Evolutionary conservation across 1,284 basidiomycete species (phyloP).

Genomic region (Anthracocystis panici-leucophaei): DNA sequence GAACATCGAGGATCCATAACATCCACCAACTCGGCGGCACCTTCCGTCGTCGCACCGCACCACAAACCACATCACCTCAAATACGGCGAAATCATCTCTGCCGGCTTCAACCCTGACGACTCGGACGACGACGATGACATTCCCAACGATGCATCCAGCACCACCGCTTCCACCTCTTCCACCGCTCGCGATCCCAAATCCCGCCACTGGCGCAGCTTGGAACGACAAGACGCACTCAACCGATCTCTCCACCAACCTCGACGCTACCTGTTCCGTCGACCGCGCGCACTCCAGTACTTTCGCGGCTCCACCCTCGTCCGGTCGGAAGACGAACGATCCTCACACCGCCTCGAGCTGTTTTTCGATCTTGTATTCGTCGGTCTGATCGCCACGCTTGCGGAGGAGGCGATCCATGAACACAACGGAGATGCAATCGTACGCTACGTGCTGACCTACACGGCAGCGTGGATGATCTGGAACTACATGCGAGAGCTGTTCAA

Average conservation of each 20-base stretch:
- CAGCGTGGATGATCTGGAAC: constrained; percentile 60
- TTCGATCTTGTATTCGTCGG: constrained; percentile 64
- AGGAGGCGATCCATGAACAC: constrained; percentile 55
- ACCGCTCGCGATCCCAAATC: constrained; percentile 40
- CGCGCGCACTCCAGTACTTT: constrained; percentile 62
- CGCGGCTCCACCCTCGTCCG: constrained; percentile 53
- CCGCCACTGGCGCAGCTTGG: constrained; percentile 27
- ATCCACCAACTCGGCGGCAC: constrained; percentile 8
- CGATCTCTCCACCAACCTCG: constrained; percentile 44
- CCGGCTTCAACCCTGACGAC: constrained; percentile 45
- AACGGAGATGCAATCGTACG: constrained; percentile 53
- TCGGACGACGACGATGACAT: constrained; percentile 31
- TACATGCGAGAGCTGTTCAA: constrained; percentile 62
- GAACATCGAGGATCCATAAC: constrained; percentile 37
- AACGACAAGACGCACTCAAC: constrained; percentile 34
- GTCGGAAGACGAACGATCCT: constrained; percentile 52
- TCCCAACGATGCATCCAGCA: neutral
- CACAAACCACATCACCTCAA: constrained; percentile 57
- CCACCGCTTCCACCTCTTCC: constrained; percentile 19
- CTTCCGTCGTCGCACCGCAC: neutral
- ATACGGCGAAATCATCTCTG: constrained; percentile 49
- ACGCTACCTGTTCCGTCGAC: constrained; percentile 59
- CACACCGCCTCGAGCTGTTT: constrained; percentile 56
- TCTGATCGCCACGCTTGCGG: constrained; percentile 56
- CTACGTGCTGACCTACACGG: constrained; percentile 57